A percentile compares a stretch with the other conserved stretches of the same genome.
These are phyloP conservation scores for Gilbertella persicaria DNA, from an alignment of 371 early-diverging fungal genomes.

Conservation along the genomic window DNA sequence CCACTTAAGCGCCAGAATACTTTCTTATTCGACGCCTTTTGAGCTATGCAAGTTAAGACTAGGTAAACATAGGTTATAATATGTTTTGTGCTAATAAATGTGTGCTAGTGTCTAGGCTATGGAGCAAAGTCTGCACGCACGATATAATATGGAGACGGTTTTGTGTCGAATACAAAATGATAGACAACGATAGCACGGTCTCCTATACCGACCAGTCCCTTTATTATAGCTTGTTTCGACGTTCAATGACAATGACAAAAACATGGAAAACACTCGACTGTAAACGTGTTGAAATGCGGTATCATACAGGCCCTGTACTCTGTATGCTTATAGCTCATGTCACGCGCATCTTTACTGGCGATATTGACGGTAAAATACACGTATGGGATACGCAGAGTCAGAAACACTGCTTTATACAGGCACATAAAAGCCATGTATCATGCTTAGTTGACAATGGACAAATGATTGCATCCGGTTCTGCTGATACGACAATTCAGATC, in stretches of 20 bases:
- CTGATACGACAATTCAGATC: conserved; percentile 57
- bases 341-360: conserved; percentile 70
- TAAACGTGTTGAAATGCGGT: conserved; percentile 14
- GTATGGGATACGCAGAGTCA: conserved; percentile 72
- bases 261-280: conserved; percentile 18
- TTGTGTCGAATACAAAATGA: conserved; percentile 19
- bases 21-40: conserved; percentile 10
- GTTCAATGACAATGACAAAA: conserved; percentile 9
- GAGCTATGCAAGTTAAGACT: conserved; percentile 16
- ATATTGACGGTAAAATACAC: conserved; percentile 76
- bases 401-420: conserved; percentile 33
- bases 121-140: conserved; percentile 15
- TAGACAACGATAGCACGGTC: conserved; percentile 2
- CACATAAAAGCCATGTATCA: conserved; percentile 76
- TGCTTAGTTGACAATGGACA: conserved; percentile 69
- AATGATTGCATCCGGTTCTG: conserved; percentile 74
- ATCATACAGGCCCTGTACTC: conserved; percentile 20
- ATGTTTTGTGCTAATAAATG: background rate
- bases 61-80: conserved; percentile 6
- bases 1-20: background rate
- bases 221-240: conserved; percentile 15
- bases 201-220: too few species aligned
- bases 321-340: conserved; percentile 10
- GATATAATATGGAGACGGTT: conserved; percentile 15
- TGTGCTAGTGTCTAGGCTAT: conserved; percentile 10